phyloP scores from a whole-genome alignment of 441 rosid species.

The Raphanus hybrid region DNA sequence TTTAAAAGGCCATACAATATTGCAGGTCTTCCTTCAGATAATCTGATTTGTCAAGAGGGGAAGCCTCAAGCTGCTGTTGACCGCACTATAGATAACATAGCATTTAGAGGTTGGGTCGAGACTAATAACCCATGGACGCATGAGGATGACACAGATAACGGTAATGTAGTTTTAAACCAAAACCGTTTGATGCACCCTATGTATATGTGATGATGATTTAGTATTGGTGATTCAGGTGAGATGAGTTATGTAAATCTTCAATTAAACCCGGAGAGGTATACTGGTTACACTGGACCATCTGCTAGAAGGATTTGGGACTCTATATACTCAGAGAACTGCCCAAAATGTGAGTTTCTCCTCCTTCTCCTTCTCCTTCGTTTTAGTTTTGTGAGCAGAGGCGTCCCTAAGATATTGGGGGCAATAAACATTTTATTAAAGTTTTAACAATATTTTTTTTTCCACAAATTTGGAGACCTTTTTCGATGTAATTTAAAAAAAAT shows the following conservation, averaged over 20 bases:
- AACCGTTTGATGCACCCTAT: background rate
- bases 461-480: no score
- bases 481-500: no score
- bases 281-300: slow-evolving; percentile 90
- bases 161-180: slow-evolving; percentile 41
- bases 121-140: slow-evolving; percentile 94
- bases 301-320: slow-evolving; percentile 99
- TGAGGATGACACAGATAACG: slow-evolving; percentile 92
- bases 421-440: no score
- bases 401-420: no score
- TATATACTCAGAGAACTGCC: slow-evolving; percentile 86
- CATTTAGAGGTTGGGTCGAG: slow-evolving; percentile 87
- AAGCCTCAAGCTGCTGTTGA: slow-evolving; percentile 88
- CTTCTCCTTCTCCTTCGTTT: background rate
- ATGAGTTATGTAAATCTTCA: slow-evolving; percentile 96
- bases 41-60: slow-evolving; percentile 87
- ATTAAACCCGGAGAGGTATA: slow-evolving; percentile 84
- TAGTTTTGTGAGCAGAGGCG: no score
- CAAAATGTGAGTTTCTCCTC: slow-evolving; percentile 61
- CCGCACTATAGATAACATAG: slow-evolving; percentile 74
- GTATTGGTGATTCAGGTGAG: slow-evolving; percentile 56
- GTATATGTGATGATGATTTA: background rate
- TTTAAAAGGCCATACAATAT: slow-evolving; percentile 56
- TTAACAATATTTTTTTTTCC: no score
- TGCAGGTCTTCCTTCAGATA: slow-evolving; percentile 65